Conservation (phyloP, 345 rosid species). For the Arabis alpina region DNA sequence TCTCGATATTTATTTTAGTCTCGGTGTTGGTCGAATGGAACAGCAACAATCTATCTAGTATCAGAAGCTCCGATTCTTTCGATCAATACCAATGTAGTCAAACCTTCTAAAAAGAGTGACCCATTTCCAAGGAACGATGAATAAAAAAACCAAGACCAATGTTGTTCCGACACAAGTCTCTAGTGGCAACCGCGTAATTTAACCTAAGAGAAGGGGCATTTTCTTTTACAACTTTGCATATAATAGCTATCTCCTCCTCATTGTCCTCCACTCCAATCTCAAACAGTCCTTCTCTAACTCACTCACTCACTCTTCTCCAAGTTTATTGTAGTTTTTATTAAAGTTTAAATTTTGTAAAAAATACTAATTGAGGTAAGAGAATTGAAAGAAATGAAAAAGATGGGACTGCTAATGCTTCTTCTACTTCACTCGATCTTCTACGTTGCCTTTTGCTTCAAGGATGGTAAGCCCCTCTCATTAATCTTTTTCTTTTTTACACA, state of each 20-base stretch:
- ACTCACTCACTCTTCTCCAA: neutral
- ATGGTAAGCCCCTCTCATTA: constrained; percentile 44
- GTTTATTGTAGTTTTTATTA: neutral
- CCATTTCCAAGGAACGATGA: constrained; percentile 34
- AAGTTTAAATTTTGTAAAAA: neutral
- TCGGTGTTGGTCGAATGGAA: too few relatives aligned
- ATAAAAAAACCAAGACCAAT: constrained; percentile 32
- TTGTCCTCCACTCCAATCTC: constrained; percentile 8
- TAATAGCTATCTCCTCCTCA: constrained; percentile 34
- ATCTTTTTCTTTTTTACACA: neutral
- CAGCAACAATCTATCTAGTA: too few relatives aligned
- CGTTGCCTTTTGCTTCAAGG: constrained; percentile 51
- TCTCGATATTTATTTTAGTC: too few relatives aligned
- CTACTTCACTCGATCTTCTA: constrained; percentile 51
- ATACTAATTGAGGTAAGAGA: neutral
- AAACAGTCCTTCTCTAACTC: neutral
- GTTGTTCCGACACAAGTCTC: constrained; percentile 29
- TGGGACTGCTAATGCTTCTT: constrained; percentile 44
- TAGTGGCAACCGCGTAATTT: constrained; percentile 28
- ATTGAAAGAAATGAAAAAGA: constrained; percentile 40
- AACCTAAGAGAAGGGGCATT: constrained; percentile 30
- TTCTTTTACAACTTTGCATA: constrained; percentile 41
- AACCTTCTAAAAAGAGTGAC: constrained; percentile 24
- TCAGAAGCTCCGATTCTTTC: too few relatives aligned
- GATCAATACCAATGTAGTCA: constrained; percentile 12